Conservation (phyloP, 306 rosid genomes). For the Leucaena leucocephala region DNA sequence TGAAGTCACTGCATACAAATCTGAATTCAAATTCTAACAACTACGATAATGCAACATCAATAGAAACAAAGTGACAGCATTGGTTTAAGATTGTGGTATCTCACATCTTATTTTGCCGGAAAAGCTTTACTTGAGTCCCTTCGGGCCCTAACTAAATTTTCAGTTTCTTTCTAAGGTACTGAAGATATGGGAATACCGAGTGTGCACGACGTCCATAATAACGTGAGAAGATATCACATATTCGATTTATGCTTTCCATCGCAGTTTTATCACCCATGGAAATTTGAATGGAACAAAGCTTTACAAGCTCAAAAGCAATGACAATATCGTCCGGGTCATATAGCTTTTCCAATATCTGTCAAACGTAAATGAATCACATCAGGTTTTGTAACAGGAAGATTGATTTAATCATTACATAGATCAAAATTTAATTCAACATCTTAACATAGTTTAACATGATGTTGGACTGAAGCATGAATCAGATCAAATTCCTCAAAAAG, state of each 20-base stretch:
- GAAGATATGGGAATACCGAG: slow-evolving; percentile 64
- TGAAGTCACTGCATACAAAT: slow-evolving; percentile 25
- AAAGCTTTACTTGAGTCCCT: slow-evolving; percentile 33
- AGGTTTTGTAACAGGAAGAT: slow-evolving; percentile 8
- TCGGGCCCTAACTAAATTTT: slow-evolving; percentile 31
- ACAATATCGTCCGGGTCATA: slow-evolving; percentile 72
- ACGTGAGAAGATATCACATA: slow-evolving; percentile 56
- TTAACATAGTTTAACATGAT: background rate
- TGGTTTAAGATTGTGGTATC: slow-evolving; percentile 19
- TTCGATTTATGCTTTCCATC: slow-evolving; percentile 49
- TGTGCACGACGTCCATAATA: slow-evolving; percentile 71
- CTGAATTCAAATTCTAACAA: background rate
- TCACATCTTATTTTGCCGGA: slow-evolving; percentile 21
- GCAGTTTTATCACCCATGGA: slow-evolving; percentile 55
- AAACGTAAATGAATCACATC: slow-evolving; percentile 15
- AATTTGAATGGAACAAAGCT: slow-evolving; percentile 79
- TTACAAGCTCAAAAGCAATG: slow-evolving; percentile 84
- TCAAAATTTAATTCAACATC: background rate
- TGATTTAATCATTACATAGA: slow-evolving; percentile 16
- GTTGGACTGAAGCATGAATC: background rate
- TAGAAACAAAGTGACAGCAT: background rate
- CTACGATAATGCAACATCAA: background rate
- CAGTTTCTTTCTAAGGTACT: slow-evolving; percentile 45
- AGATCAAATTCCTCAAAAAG: slow-evolving; percentile 3
- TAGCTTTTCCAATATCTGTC: slow-evolving; percentile 84